Base-by-base conservation (phyloP, 2,329 filamentous ascomycete genomes). In the Moelleriella libera region DNA sequence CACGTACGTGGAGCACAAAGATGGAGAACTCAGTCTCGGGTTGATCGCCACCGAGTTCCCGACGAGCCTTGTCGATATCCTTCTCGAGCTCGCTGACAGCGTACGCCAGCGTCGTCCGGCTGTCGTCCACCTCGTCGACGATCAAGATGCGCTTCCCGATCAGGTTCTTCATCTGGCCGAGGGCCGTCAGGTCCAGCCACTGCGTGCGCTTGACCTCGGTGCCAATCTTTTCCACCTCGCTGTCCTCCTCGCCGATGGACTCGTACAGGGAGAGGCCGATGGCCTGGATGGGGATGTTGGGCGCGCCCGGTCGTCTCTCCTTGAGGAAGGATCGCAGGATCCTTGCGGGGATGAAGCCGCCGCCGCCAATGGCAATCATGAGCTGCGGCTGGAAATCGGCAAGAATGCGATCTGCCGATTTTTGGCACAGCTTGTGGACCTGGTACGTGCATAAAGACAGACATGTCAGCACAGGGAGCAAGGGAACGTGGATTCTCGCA, bases 221-320 rank as follows among this genome's bases (percentile, higher is more conserved):
- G 55, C 90, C 90, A 42, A 85, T 83, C 53, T 75, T 70, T 69
- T 98, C 92, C 50, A 69, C 67, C 50, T 69, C 70, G 45, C 57
- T 58, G 49, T 72, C 69, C n/a, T 50, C 42, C 7, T 30, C 49
- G 49, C 77, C 74, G 44, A 97, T 83, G 53, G 81, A 76, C 71
- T 98, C 92, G 74, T 98, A 98, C 48, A 98, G 82, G 28, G 90
- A 97, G 54, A 98, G 83, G 45, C 92, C 92, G 65, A 98, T 98
- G 54, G 92, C 92, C 76, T 98, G 92, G 68, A 98, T 98, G 56
- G 92, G 90, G 61, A 98, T 98, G 72, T 98, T 98, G 68, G 88
- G 82, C 52, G 74, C 78, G 57, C 85, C 87, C 50, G 86, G 76
- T 63, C 81, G 79, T 21, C 14, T 11, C n/a, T 41, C 40, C 76